Conservation (phyloP, 192 early-diverging fungal species). For the Coemansia aciculifera region DNA sequence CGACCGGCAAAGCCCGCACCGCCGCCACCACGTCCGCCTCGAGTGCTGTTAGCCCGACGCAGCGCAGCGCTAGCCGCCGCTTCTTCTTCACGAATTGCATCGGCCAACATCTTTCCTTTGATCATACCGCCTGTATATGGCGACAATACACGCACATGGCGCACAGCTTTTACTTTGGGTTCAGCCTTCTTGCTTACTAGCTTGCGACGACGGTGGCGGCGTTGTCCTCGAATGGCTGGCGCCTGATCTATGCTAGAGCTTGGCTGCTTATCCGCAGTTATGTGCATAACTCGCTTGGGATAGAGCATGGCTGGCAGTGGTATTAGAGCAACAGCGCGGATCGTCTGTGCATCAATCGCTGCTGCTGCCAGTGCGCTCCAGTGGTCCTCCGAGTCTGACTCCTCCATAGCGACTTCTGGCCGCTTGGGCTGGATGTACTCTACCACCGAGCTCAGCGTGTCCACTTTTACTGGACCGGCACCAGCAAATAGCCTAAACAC, state of each 20-base stretch:
- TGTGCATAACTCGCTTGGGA: conserved; percentile 35
- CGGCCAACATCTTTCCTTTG: conserved; percentile 39
- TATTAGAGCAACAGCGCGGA: conserved; percentile 18
- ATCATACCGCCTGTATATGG: conserved; percentile 46
- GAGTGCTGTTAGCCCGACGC: conserved; percentile 11
- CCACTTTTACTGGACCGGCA: conserved; percentile 39
- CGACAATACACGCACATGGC: conserved; percentile 26
- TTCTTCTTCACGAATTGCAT: conserved; percentile 44
- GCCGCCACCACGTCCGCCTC: conserved; percentile 17
- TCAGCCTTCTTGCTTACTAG: neutral
- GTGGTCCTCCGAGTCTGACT: conserved; percentile 52
- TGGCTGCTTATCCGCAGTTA: conserved; percentile 12
- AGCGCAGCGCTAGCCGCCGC: conserved; percentile 14
- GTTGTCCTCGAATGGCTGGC: neutral
- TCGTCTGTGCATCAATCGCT: conserved; percentile 32
- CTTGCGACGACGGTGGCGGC: conserved; percentile 2
- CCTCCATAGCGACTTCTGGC: conserved; percentile 31
- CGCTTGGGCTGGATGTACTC: conserved; percentile 28
- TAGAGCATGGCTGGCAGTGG: conserved; percentile 37
- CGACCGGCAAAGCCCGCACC: conserved; percentile 28
- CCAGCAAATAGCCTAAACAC: conserved; percentile 50
- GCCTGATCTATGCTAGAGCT: neutral
- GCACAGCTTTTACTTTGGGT: conserved; percentile 4
- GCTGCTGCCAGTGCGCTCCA: conserved; percentile 34
- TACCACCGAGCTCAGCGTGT: conserved; percentile 18